Base-by-base conservation (phyloP, 495 filamentous ascomycete species). In the Clavariopsis aquatica region DNA sequence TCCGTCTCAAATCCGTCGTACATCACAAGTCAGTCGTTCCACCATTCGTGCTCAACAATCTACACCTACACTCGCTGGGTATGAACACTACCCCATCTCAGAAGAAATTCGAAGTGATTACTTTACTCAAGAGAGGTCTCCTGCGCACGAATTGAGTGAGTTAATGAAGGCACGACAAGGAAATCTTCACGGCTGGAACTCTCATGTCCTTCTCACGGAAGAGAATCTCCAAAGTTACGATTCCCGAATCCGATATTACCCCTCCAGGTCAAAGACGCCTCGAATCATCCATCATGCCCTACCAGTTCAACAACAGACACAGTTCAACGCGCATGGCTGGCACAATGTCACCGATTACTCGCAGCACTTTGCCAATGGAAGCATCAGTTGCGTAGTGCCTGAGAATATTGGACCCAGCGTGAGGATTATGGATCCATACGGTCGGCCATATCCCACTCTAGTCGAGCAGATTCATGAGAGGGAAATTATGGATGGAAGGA, bases 401-500 rank as follows among this genome's bases (percentile, higher is more conserved):
- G 60, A 62, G 6, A 12, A 15, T 43, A 45, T 26, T 1, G 60
- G 60, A 19, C 51, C 60, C 3, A 5, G 22, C 8, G 24, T 55
- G 49, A 10, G 60, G 22, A 26, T 52, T 7, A 2, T 22, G 36
- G 47, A 43, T 36, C 45, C 45, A 10, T 41, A 10, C n/a, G 46
- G 49, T 22, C 20, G n/a, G 1, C 49, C 51, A 2, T 20, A 45
- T n/a, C 49, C 2, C 15, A 62, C 60, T 10, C 24, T 62, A 4
- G 28, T 54, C 4, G 60, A 62, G 49, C 17, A 4, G 8, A 62
- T 62, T 31, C 8, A 12, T 2, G 22, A 45, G 0, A 62, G 24
- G 28, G 60, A 62, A 34, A 46, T 54, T 1, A 19, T 62, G 29
- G 49, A 54, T 20, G 60, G 60, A 13, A 62, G 29, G 34, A 38